Evolutionary conservation across 2,329 filamentous ascomycete species (phyloP).

Genomic region (Blastomyces emzantsi): DNA sequence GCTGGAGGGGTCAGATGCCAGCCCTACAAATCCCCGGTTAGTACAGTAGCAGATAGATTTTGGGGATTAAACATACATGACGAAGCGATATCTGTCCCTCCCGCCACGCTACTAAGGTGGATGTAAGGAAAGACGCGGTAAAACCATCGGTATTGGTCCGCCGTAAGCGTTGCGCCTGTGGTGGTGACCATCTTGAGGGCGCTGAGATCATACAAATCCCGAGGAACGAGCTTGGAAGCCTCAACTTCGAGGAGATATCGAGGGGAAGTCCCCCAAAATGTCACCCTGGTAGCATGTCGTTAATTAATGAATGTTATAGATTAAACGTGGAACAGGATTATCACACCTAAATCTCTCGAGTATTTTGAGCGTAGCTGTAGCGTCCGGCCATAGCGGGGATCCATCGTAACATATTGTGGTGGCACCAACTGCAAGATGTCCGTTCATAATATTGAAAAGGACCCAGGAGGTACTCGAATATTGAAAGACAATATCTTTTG

Average conservation of each 20-base stretch:
- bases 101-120: slow-evolving; percentile 37
- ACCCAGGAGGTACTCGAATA: slow-evolving; percentile 42
- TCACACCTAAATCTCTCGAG: slow-evolving; percentile 25
- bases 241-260: slow-evolving; percentile 39
- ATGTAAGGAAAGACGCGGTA: slow-evolving; percentile 34
- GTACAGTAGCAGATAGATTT: background rate
- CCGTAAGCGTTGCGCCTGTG: slow-evolving; percentile 37
- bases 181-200: slow-evolving; percentile 38
- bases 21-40: slow-evolving; percentile 10
- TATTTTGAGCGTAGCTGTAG: slow-evolving; percentile 30
- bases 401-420: slow-evolving; percentile 39
- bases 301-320: background rate
- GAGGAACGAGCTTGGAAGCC: slow-evolving; percentile 27
- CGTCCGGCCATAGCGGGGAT: slow-evolving; percentile 35
- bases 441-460: slow-evolving; percentile 40
- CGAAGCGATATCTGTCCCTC: slow-evolving; percentile 42
- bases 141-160: slow-evolving; percentile 40
- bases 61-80: slow-evolving; percentile 21
- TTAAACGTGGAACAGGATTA: background rate
- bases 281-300: slow-evolving; percentile 19
- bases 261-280: slow-evolving; percentile 39
- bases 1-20: slow-evolving; percentile 37
- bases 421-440: slow-evolving; percentile 35
- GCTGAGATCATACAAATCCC: slow-evolving; percentile 31
- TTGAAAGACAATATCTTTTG: slow-evolving; percentile 36